Evolutionary conservation across 2,329 filamentous ascomycete species (phyloP).

Genomic region (Madurella fahalii): DNA sequence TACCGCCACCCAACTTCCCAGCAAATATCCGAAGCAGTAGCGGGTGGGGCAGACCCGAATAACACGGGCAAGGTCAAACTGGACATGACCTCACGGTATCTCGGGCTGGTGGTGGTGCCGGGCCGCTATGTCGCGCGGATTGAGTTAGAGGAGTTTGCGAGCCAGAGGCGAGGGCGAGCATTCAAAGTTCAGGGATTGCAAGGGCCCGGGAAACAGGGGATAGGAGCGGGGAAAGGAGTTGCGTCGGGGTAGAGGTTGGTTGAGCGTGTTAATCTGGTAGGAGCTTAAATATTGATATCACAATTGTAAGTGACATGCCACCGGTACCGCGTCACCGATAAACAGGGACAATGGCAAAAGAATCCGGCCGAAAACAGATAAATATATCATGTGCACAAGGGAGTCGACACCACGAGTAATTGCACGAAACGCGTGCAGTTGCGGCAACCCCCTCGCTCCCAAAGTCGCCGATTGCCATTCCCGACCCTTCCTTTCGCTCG

Average conservation of each 20-base stretch:
- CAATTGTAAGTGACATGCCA: too few species aligned
- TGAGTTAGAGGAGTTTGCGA: slow-evolving; percentile 74
- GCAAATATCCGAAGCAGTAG: slow-evolving; percentile 34
- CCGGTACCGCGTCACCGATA: too few species aligned
- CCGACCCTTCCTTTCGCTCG: background rate
- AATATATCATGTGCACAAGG: background rate
- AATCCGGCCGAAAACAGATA: background rate
- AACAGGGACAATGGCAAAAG: background rate
- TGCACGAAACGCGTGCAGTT: background rate
- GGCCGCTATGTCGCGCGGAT: slow-evolving; percentile 82
- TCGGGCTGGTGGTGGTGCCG: slow-evolving; percentile 86
- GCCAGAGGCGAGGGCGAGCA: slow-evolving; percentile 39
- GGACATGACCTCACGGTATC: slow-evolving; percentile 77
- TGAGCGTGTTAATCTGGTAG: too few species aligned
- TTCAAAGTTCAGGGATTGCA: background rate
- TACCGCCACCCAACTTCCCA: slow-evolving; percentile 70
- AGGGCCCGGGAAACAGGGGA: background rate
- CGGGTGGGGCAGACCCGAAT: background rate
- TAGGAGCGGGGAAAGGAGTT: background rate
- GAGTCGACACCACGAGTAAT: slow-evolving; percentile 1
- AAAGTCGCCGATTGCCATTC: background rate
- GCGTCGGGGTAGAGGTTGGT: background rate
- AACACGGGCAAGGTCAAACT: slow-evolving; percentile 48
- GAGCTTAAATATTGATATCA: too few species aligned
- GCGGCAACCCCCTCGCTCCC: background rate